Evolutionary conservation across 2,329 filamentous ascomycete genomes (phyloP), one percentile per base, ranked within the genome.

Genomic region (Magnaporthales sp.): DNA sequence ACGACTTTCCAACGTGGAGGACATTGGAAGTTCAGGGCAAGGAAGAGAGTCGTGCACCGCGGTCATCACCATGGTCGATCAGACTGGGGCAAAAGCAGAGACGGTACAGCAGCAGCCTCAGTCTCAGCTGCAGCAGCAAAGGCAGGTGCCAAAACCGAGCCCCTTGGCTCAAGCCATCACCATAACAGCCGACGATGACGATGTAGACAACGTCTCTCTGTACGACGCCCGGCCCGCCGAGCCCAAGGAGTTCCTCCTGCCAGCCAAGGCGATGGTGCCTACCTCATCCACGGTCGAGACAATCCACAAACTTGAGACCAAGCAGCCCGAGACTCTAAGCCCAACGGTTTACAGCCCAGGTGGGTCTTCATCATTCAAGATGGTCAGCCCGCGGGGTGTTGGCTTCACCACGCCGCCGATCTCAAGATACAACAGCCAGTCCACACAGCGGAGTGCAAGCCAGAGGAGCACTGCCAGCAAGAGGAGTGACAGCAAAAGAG

Each of bases 1-100:
- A 19, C 84, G 89, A 11, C 80, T 91, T 66, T 91, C 89, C 29
- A 86, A 82, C 66, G 81, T 84, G 32, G 77, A 82, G 15, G 83
- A 86, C 69, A 80, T 85, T 68, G 24, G 56, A 60, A 75, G 78
- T 0, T 77, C 77, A 19, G 72, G 77, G 22, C 71, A 75, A 15
- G 22, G 13, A 19, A 66, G 64, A 24, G 30, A 31, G 22, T 66
- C 64, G 22, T 66, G 56, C 56, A 58, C 58, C 11, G 15, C 64
- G 30, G 38, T 30, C 56, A 30, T 54, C 8, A 24, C 62, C 13
- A n/a, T 46, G 32, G 30, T 46, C 10, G 63, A 64, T 11, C 26
- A 64, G 9, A 54, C 56, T 74, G 24, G 56, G 56, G 56, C 19
- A 29, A 24, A n/a, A 29, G 24, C 26, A 29, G 27, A 10, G 64